Evolutionary conservation across 768 basidiomycete genomes (phyloP).

Genomic region (Trametes elegans): DNA sequence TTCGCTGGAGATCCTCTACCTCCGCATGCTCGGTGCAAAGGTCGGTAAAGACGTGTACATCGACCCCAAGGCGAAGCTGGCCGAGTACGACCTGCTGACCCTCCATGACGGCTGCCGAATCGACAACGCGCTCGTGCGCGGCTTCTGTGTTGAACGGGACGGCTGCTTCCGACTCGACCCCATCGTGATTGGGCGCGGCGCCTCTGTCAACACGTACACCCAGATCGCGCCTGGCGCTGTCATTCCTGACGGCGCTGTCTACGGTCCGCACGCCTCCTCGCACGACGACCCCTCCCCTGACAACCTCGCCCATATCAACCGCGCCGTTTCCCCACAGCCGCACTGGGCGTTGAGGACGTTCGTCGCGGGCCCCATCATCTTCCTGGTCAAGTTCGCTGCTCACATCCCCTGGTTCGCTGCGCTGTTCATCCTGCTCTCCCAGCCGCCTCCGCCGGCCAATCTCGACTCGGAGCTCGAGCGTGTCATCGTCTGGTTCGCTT

Average conservation of each 20-base stretch:
- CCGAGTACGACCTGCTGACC: conserved; percentile 44
- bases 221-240: conserved; percentile 41
- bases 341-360: conserved; percentile 33
- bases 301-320: conserved; percentile 40
- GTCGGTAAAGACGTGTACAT: conserved; percentile 44
- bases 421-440: conserved; percentile 38
- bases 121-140: conserved; percentile 40
- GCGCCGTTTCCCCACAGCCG: conserved; percentile 35
- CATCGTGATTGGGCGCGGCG: conserved; percentile 39
- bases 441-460: conserved; percentile 22
- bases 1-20: conserved; percentile 38
- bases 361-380: conserved; percentile 41
- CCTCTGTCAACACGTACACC: conserved; percentile 44
- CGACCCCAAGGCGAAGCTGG: conserved; percentile 36
- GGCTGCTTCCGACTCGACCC: conserved; percentile 42
- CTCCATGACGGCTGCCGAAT: conserved; percentile 43
- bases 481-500: conserved; percentile 45
- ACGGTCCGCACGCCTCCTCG: conserved; percentile 47
- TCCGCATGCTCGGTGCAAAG: conserved; percentile 44
- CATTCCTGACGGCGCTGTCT: conserved; percentile 38
- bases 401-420: conserved; percentile 44
- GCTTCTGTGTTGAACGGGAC: conserved; percentile 46
- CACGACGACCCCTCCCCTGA: conserved; percentile 38
- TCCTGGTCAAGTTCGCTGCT: conserved; percentile 34
- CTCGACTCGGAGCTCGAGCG: conserved; percentile 37